phyloP scores from a whole-genome alignment of 2,329 filamentous ascomycete species.

The Sporothrix variecibatus region DNA sequence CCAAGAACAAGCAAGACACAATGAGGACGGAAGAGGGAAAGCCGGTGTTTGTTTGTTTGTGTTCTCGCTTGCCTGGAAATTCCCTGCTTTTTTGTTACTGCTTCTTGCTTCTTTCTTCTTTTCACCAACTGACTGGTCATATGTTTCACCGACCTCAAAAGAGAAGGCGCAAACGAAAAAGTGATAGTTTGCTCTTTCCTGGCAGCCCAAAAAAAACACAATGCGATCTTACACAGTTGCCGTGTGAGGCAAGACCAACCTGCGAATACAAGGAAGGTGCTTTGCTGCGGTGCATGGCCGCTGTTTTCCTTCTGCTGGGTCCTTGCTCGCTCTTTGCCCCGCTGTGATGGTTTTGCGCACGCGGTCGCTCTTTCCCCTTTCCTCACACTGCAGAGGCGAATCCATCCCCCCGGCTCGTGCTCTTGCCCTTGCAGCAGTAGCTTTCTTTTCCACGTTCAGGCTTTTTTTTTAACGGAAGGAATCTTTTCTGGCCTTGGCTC shows the following conservation, averaged over 20 bases:
- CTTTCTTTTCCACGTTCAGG: slow-evolving; percentile 1
- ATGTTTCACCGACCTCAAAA: background rate
- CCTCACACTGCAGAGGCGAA: background rate
- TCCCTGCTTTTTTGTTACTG: background rate
- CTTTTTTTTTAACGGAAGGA: background rate
- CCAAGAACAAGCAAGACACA: background rate
- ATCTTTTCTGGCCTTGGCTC: background rate
- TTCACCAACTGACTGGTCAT: background rate
- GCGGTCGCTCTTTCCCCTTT: background rate
- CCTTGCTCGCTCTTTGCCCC: background rate
- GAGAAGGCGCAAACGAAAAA: slow-evolving; percentile 15
- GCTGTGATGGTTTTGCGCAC: slow-evolving; percentile 12
- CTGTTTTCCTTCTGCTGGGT: background rate
- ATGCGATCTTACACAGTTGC: background rate
- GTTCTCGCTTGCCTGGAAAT: background rate
- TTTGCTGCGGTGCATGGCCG: background rate
- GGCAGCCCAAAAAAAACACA: background rate
- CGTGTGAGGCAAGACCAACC: background rate
- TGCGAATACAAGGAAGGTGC: background rate
- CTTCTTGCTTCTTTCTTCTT: background rate
- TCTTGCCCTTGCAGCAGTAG: background rate
- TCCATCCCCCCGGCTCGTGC: background rate
- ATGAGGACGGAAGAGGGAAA: background rate
- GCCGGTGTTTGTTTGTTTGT: background rate
- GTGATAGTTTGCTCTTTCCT: background rate